phyloP scores from a whole-genome alignment of 1,139 yeast genomes.

The Yamadazyma trypodendri region DNA sequence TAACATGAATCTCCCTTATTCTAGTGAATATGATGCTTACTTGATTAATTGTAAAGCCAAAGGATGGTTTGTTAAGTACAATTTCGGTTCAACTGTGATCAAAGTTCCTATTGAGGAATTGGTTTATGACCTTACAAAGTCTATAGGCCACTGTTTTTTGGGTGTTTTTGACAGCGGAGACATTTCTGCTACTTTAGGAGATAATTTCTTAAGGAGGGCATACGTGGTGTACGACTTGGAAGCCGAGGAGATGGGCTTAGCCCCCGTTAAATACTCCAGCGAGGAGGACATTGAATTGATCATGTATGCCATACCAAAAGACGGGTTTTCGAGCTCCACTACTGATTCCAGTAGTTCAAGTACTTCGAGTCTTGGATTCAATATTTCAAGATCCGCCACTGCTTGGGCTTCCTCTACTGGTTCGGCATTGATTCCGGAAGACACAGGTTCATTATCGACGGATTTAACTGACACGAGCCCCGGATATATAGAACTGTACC shows the following conservation, averaged over 20 bases:
- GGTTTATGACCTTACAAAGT: constrained; percentile 10
- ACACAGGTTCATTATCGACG: not conserved
- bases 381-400: not conserved
- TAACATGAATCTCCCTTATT: not conserved
- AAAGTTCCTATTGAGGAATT: constrained; percentile 32
- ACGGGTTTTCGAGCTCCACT: too few species aligned
- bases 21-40: constrained; percentile 20
- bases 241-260: constrained; percentile 59
- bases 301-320: not conserved
- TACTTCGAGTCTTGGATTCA: not conserved
- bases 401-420: not conserved
- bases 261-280: constrained; percentile 49
- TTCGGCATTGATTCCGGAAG: not conserved
- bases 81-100: constrained; percentile 36
- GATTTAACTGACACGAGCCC: not conserved
- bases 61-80: constrained; percentile 20
- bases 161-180: constrained; percentile 9
- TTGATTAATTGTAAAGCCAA: constrained; percentile 18
- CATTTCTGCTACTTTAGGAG: constrained; percentile 51
- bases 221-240: constrained; percentile 79
- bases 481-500: too few species aligned
- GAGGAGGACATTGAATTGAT: constrained; percentile 30
- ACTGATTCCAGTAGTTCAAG: not conserved
- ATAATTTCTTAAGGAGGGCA: constrained; percentile 66
- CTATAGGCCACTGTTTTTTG: constrained; percentile 17